These are phyloP conservation scores for Hymenoscyphus scutula DNA, from an alignment of 2,329 filamentous ascomycete genomes.

Conservation along the genomic window DNA sequence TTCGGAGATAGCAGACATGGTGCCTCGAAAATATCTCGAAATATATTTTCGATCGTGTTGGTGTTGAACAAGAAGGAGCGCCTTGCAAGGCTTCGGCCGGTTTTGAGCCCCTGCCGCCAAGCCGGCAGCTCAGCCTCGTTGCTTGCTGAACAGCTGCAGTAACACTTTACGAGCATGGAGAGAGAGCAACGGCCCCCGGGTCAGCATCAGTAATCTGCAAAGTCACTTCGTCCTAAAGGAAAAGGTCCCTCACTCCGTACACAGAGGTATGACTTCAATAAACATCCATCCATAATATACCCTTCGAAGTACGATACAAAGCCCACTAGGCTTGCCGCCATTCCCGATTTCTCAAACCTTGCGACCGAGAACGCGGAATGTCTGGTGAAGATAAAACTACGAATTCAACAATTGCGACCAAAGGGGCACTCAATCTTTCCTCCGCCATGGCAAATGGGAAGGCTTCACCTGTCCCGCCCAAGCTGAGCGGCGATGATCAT, in stretches of 20 bases:
- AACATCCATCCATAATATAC: background rate
- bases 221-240: background rate
- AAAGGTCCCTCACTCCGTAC: background rate
- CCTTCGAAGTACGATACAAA: background rate
- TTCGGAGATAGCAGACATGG: slow-evolving; percentile 24
- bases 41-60: background rate
- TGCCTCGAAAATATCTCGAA: slow-evolving; percentile 9
- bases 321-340: background rate
- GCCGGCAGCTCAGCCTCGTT: slow-evolving; percentile 19
- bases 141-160: too few species aligned
- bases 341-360: slow-evolving; percentile 1
- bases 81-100: slow-evolving; percentile 17
- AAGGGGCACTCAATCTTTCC: slow-evolving; percentile 22
- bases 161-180: background rate
- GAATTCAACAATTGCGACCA: slow-evolving; percentile 22
- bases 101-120: background rate
- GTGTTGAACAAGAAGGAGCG: background rate
- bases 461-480: slow-evolving; percentile 50
- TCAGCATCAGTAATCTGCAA: slow-evolving; percentile 14
- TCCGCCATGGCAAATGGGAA: slow-evolving; percentile 57
- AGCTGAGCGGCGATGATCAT: slow-evolving; percentile 46
- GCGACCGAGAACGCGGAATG: slow-evolving; percentile 23
- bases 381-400: slow-evolving; percentile 21
- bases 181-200: background rate
- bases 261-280: background rate